Conservation (phyloP, 768 basidiomycete species). For the Sporobolomyces pararoseus region DNA sequence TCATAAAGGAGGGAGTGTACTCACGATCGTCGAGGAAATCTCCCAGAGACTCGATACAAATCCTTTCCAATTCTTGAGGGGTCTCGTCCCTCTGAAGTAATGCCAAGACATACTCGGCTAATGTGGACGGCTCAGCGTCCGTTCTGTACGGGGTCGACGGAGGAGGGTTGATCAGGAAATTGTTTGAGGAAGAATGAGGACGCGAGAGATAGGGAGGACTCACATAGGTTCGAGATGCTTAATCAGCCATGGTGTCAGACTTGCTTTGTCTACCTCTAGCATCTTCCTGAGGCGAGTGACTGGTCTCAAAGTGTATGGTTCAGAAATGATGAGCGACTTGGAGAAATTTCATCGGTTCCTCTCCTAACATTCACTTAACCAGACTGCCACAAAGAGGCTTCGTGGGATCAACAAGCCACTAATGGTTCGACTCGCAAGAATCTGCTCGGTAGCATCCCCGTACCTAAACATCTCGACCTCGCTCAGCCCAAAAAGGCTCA, state of each 20-base stretch:
- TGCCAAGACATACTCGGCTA: conserved; percentile 91
- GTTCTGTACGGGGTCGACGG: conserved; percentile 62
- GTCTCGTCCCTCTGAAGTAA: conserved; percentile 83
- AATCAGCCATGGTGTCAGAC: conserved; percentile 84
- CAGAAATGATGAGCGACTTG: too few species aligned
- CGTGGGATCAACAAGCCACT: too few species aligned
- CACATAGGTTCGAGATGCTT: conserved; percentile 87
- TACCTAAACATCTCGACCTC: too few species aligned
- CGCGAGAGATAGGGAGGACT: conserved; percentile 45
- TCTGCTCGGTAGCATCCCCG: too few species aligned
- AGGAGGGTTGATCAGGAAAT: background rate
- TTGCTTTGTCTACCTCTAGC: conserved; percentile 45
- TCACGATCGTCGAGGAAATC: conserved; percentile 90
- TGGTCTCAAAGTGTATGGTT: background rate
- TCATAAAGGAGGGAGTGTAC: conserved; percentile 32
- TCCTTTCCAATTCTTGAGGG: conserved; percentile 74
- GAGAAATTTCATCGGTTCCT: too few species aligned
- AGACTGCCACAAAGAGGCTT: too few species aligned
- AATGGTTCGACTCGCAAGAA: too few species aligned
- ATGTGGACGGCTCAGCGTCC: conserved; percentile 89
- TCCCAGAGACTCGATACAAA: conserved; percentile 69
- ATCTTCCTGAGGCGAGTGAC: background rate
- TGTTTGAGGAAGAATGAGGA: conserved; percentile 14
- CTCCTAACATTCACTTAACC: too few species aligned
- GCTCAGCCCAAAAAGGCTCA: too few species aligned